These are phyloP conservation scores for Aegilops bicornis DNA, from an alignment of 176 grass and related monocot genomes.

Conservation along the genomic window DNA sequence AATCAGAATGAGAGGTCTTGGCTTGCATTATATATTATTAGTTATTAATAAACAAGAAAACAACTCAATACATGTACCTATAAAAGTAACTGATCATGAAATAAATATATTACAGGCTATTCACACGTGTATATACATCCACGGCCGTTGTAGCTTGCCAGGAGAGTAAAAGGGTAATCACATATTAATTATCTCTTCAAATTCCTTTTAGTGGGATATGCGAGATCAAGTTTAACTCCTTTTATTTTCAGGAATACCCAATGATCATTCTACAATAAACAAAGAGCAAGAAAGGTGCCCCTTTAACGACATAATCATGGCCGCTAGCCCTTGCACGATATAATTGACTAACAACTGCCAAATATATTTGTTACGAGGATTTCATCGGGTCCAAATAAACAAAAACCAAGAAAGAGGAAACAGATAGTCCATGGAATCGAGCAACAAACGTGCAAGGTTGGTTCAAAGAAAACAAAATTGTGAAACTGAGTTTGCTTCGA, in stretches of 20 bases:
- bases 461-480: neutral
- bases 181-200: neutral
- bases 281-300: neutral
- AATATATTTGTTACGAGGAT: neutral
- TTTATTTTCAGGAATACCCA: no score
- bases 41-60: neutral
- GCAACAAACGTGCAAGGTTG: neutral
- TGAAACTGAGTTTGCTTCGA: neutral
- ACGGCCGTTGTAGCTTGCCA: no score
- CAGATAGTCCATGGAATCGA: neutral
- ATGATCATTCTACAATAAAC: no score
- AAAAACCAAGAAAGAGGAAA: neutral
- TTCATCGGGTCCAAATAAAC: neutral
- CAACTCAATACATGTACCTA: neutral
- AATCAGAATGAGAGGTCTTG: neutral
- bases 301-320: neutral
- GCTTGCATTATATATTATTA: neutral
- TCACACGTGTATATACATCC: neutral
- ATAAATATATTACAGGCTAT: neutral
- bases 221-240: no score
- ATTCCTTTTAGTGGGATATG: no score
- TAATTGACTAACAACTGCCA: neutral
- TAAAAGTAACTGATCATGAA: neutral
- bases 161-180: neutral
- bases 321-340: neutral